Percentiles rank a stretch among this genome's conserved stretches.
phyloP scores from a whole-genome alignment of 495 filamentous ascomycete species.

The Penicillium coprophilum region DNA sequence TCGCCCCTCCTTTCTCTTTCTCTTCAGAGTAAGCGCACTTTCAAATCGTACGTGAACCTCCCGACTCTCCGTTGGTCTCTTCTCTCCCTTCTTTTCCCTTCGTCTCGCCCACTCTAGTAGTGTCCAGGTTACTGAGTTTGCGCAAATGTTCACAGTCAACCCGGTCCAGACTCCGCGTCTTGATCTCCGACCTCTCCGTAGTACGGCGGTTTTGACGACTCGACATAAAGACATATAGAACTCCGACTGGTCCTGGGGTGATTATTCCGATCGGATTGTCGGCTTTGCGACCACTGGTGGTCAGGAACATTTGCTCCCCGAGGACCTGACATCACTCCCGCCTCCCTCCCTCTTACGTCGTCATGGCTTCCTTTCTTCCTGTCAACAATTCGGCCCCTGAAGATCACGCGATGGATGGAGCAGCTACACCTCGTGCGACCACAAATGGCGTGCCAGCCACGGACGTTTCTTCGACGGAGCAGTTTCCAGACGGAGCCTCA shows the following conservation, averaged over 20 bases:
- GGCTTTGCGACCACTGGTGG: constrained; percentile 27
- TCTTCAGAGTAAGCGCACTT: constrained; percentile 11
- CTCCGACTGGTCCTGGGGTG: constrained; percentile 17
- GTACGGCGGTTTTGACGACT: constrained; percentile 19
- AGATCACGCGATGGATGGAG: constrained; percentile 52
- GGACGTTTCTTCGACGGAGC: constrained; percentile 31
- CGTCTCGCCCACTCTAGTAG: constrained; percentile 1
- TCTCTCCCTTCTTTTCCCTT: constrained; percentile 6
- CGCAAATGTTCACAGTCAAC: constrained; percentile 29
- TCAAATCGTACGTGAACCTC: constrained; percentile 25
- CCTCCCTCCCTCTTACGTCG: constrained; percentile 30
- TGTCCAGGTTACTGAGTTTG: constrained; percentile 8
- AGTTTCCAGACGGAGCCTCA: constrained; percentile 14
- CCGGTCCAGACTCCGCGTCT: constrained; percentile 26
- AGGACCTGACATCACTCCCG: constrained; percentile 48
- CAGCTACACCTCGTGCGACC: constrained; percentile 61
- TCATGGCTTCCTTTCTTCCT: constrained; percentile 67
- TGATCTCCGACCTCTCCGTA: constrained; percentile 22
- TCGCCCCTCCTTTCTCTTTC: constrained; percentile 1
- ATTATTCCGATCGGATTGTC: constrained; percentile 25
- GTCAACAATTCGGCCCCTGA: constrained; percentile 71
- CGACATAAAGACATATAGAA: constrained; percentile 21
- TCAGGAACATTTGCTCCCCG: constrained; percentile 19
- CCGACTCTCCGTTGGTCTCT: constrained; percentile 1
- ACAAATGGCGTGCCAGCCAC: constrained; percentile 39